Evolutionary conservation across 2,329 filamentous ascomycete species (phyloP).

Genomic region (Rhynchosporium secalis): DNA sequence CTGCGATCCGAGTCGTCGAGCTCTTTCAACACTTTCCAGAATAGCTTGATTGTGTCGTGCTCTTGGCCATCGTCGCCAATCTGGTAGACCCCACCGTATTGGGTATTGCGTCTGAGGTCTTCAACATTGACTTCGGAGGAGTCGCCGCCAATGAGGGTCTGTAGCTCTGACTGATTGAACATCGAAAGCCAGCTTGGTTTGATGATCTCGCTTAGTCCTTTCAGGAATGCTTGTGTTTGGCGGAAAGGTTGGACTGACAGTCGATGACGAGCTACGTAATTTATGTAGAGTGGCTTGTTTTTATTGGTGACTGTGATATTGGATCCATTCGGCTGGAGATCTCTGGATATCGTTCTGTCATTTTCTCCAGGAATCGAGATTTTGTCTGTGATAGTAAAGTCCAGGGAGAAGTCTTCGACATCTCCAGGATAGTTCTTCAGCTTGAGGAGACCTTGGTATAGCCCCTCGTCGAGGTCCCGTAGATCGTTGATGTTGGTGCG

Average conservation of each 20-base stretch:
- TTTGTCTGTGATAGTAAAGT: slow-evolving; percentile 85
- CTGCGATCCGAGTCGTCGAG: slow-evolving; percentile 76
- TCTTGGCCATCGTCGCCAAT: slow-evolving; percentile 88
- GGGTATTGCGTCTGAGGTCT: slow-evolving; percentile 80
- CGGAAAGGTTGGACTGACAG: slow-evolving; percentile 74
- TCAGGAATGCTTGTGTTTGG: slow-evolving; percentile 87
- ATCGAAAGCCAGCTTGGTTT: slow-evolving; percentile 92
- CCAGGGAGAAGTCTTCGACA: slow-evolving; percentile 76
- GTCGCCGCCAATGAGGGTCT: slow-evolving; percentile 89
- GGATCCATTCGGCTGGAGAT: slow-evolving; percentile 75
- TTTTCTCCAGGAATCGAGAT: slow-evolving; percentile 49
- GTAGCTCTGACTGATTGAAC: slow-evolving; percentile 96
- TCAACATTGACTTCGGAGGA: slow-evolving; percentile 81
- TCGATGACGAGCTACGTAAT: slow-evolving; percentile 83
- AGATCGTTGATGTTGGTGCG: slow-evolving; percentile 94
- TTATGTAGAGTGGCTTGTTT: slow-evolving; percentile 92
- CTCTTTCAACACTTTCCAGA: slow-evolving; percentile 84
- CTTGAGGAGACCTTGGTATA: slow-evolving; percentile 81
- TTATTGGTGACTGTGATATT: slow-evolving; percentile 82
- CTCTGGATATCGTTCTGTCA: slow-evolving; percentile 65
- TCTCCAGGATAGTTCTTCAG: slow-evolving; percentile 86
- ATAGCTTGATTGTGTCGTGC: slow-evolving; percentile 80
- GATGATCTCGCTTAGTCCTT: slow-evolving; percentile 83
- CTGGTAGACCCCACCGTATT: slow-evolving; percentile 83
- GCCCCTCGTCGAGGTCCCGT: slow-evolving; percentile 82